These are phyloP conservation scores for Lipomyces kockii DNA, from an alignment of 805 yeast species.

Conservation along the genomic window DNA sequence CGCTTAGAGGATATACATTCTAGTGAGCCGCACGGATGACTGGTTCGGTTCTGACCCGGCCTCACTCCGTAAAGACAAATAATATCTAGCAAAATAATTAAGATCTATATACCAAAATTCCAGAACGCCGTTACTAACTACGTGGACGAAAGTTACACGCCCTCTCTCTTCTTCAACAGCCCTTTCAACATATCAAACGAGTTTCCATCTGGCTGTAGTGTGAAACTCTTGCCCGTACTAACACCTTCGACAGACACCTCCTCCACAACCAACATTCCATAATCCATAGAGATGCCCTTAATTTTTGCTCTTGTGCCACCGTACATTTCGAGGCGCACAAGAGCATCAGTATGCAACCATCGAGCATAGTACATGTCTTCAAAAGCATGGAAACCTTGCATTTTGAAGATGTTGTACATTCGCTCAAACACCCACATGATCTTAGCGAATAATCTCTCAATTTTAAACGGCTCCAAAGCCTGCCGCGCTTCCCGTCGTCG, in stretches of 20 bases:
- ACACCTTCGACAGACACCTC: slow-evolving; percentile 57
- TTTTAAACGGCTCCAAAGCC: slow-evolving; percentile 53
- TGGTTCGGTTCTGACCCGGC: too few species aligned
- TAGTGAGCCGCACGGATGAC: too few species aligned
- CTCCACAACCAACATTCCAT: slow-evolving; percentile 79
- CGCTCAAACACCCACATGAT: slow-evolving; percentile 67
- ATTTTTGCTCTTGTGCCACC: slow-evolving; percentile 63
- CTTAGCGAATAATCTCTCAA: slow-evolving; percentile 65
- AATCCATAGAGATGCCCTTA: slow-evolving; percentile 80
- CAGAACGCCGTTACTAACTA: background rate
- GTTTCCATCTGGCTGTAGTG: slow-evolving; percentile 95
- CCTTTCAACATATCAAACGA: slow-evolving; percentile 95
- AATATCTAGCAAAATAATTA: too few species aligned
- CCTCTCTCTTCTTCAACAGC: slow-evolving; percentile 65
- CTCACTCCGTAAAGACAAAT: too few species aligned
- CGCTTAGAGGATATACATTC: too few species aligned
- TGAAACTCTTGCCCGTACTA: slow-evolving; percentile 60
- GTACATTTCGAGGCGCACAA: slow-evolving; percentile 66
- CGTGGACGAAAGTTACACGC: background rate
- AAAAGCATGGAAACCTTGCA: slow-evolving; percentile 69
- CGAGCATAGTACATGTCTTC: slow-evolving; percentile 71
- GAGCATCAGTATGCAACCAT: slow-evolving; percentile 85
- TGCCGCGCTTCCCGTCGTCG: slow-evolving; percentile 52
- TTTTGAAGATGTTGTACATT: slow-evolving; percentile 60
- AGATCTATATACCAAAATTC: background rate